Conservation (phyloP, 352 stramenopile species). For the Phytophthora rubi region DNA sequence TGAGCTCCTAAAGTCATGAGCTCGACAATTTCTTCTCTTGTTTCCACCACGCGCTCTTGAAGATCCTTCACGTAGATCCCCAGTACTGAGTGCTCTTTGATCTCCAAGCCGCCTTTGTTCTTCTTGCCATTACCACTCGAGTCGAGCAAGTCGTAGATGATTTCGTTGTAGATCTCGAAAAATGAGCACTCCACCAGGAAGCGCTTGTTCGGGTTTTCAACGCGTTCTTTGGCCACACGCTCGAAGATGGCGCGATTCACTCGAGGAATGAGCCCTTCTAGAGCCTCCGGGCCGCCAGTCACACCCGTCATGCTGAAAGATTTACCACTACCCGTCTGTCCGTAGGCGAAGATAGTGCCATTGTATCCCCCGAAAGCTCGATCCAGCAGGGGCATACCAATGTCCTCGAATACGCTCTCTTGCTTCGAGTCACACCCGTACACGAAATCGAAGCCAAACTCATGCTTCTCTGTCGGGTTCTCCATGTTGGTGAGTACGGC, state of each 20-base stretch:
- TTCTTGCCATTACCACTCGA: slow-evolving; percentile 88
- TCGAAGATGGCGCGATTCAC: slow-evolving; percentile 93
- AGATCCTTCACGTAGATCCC: slow-evolving; percentile 96
- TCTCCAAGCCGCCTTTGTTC: slow-evolving; percentile 89
- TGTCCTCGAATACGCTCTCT: slow-evolving; percentile 77
- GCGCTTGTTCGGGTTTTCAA: slow-evolving; percentile 70
- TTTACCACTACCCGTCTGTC: slow-evolving; percentile 88
- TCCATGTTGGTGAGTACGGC: slow-evolving; percentile 86
- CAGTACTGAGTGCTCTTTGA: slow-evolving; percentile 94
- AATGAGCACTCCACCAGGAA: slow-evolving; percentile 94
- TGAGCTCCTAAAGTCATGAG: slow-evolving; percentile 77
- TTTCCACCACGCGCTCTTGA: slow-evolving; percentile 89
- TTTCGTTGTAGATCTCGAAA: slow-evolving; percentile 98
- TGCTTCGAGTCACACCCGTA: slow-evolving; percentile 85
- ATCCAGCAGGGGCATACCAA: slow-evolving; percentile 81
- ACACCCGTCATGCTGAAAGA: slow-evolving; percentile 91
- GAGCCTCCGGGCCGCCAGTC: slow-evolving; percentile 48
- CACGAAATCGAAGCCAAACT: slow-evolving; percentile 91
- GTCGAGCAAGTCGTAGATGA: slow-evolving; percentile 95
- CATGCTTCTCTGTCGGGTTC: slow-evolving; percentile 76
- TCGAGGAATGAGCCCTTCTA: slow-evolving; percentile 91
- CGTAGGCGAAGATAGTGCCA: slow-evolving; percentile 91
- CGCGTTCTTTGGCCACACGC: slow-evolving; percentile 69
- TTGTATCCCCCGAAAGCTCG: slow-evolving; percentile 89
- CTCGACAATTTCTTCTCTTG: slow-evolving; percentile 83